Base-by-base conservation (phyloP, 2,329 filamentous ascomycete genomes). In the Didymellaceae sp. region DNA sequence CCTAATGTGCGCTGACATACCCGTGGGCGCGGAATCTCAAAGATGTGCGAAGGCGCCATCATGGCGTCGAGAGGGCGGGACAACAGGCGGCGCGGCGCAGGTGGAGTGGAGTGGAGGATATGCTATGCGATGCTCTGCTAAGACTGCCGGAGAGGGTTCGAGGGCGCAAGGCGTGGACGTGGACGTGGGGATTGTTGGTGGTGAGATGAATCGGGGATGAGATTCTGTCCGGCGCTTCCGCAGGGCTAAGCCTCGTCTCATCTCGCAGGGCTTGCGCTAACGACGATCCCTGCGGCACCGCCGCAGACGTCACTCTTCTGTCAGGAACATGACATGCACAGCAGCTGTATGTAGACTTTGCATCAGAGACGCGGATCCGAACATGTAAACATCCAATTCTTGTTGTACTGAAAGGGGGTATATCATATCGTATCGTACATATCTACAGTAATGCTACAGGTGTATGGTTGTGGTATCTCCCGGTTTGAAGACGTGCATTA, bases 11-110 rank as follows among this genome's bases (percentile, higher is more conserved):
- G 47, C 25, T 53, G 54, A 60, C 67, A 44, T 71, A 74, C 72
- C 59, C 62, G 67, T 24, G 72, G 72, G 48, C 71, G 67, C 46
- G 72, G 72, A 14, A 74, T 68, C 56, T 74, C 71, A 49, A 74
- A 54, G 39, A 68, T 55, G 41, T 67, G 62, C 42, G 62, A 59
- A 45, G 67, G 62, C 57, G 65, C 62, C 66, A 73, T 71, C 60
- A 58, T 65, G 51, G 55, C 58, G 46, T 47, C 26, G 40, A 17
- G 16, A n/a, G 26, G 41, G 48, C 46, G 53, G 26, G 30, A 18
- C 30, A 26, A 14, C 11, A 20, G 30, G 43, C 28, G 40, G 40
- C 25, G 11, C 22, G n/a, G 2, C 26, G 7, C 6, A 13, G 10
- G 26, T 5, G 26, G 5, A 5, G 11, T 28, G 26, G 10, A 28